A percentile compares a stretch with the other conserved stretches of the same genome.
phyloP scores from a whole-genome alignment of 257 asterid species.

The Primulina tabacum region DNA sequence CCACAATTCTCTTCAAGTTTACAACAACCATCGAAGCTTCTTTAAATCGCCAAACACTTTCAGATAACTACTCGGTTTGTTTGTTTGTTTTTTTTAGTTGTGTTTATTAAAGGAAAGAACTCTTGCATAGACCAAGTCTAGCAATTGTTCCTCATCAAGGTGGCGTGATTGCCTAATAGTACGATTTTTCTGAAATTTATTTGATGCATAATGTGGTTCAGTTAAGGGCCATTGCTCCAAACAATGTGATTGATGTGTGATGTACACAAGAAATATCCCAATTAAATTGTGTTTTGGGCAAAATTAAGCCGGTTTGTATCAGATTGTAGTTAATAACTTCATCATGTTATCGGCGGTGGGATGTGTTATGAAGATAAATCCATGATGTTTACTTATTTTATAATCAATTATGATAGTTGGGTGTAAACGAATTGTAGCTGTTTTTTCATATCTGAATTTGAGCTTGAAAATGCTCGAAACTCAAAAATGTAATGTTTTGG shows the following conservation, averaged over 20 bases:
- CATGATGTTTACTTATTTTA: no score
- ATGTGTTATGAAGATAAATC: neutral
- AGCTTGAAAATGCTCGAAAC: neutral
- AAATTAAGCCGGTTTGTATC: neutral
- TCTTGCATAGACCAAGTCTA: neutral
- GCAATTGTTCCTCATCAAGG: neutral
- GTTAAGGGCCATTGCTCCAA: neutral
- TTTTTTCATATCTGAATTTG: neutral
- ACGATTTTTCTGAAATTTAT: neutral
- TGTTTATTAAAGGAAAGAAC: neutral
- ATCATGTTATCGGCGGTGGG: conserved; percentile 5
- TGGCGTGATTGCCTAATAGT: neutral
- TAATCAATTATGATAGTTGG: neutral
- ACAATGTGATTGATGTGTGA: neutral
- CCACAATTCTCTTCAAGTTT: conserved; percentile 73
- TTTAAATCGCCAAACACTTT: conserved; percentile 65
- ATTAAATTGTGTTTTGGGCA: neutral
- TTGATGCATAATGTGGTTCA: neutral
- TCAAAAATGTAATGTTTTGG: neutral
- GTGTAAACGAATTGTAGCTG: neutral
- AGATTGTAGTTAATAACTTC: neutral
- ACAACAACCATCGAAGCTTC: conserved; percentile 67
- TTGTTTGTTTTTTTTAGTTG: conserved; percentile 4
- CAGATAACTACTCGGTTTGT: conserved; percentile 76
- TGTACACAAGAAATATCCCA: neutral